A percentile compares a stretch with the other conserved stretches of the same genome.
These are phyloP conservation scores for Microbotryomycetes sp. DNA, from an alignment of 1,284 basidiomycete genomes.

Conservation along the genomic window DNA sequence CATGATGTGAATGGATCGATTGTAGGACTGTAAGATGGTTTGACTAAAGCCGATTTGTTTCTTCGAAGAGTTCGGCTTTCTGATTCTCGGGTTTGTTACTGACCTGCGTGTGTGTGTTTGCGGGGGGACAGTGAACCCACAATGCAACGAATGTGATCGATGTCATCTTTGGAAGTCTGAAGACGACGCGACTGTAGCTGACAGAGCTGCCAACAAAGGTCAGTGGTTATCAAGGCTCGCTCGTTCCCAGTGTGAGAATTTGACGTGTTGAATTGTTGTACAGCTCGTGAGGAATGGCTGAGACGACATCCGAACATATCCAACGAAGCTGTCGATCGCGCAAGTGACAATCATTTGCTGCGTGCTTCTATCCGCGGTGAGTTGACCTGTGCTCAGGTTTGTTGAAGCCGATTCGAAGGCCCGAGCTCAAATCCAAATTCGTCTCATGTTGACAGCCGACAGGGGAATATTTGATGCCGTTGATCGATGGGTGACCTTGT, in stretches of 20 bases:
- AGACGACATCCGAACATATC: neutral
- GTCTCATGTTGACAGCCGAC: too few species aligned
- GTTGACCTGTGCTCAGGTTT: too few species aligned
- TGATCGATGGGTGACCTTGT: neutral
- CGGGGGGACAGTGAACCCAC: neutral
- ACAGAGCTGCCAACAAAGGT: slow-evolving; percentile 4
- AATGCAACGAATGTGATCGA: neutral
- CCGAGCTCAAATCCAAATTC: too few species aligned
- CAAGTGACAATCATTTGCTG: too few species aligned
- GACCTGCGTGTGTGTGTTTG: neutral
- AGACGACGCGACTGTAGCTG: neutral
- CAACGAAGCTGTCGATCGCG: too few species aligned
- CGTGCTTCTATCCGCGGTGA: too few species aligned
- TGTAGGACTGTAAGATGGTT: too few species aligned
- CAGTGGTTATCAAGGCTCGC: neutral
- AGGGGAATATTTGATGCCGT: too few species aligned
- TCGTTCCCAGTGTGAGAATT: neutral
- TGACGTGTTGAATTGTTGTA: neutral
- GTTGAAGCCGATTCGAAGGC: too few species aligned
- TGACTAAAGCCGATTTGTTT: too few species aligned
- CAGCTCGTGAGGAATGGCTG: neutral
- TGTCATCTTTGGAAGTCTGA: slow-evolving; percentile 10
- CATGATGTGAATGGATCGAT: too few species aligned
- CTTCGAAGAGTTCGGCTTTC: too few species aligned
- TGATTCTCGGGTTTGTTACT: neutral